Evolutionary conservation across 768 basidiomycete genomes (phyloP), one percentile per base, ranked within the genome.

Genomic region (Rhizopogon salebrosus): DNA sequence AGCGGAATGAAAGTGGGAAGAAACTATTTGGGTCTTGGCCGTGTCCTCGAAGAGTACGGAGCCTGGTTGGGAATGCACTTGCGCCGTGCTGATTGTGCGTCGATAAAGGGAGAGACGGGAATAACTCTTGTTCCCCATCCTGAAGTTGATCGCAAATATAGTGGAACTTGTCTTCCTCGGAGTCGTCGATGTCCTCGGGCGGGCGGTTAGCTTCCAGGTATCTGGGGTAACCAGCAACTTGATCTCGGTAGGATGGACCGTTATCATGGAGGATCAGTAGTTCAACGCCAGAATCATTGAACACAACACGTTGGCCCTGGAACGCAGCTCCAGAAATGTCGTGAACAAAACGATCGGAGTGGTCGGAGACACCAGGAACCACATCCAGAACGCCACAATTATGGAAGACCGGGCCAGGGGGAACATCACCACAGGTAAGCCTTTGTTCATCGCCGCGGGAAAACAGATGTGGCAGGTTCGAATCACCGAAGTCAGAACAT

Each of bases 271-370:
- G 6, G 24, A 23, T n/a, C 22, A 46, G 46, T 27, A 63, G 48
- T 6, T 55, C 58, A 35, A 67, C 54, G 10, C 64, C 65, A 13
- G 66, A 68, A 58, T 67, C 54, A 23, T 53, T 6, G 20, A 57
- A 52, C 20, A 53, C 62, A 41, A 57, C 49, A 36, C 55, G 54
- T 1, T 58, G 57, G 42, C 56, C 58, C 23, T 60, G 52, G 13
- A 67, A 53, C 11, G 22, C 26, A 50, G 38, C 31, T 5, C 38
- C 22, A 8, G 27, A 45, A 31, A 45, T 4, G 3, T 1, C 14
- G 9, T 22, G 8, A 34, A 22, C 8, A 14, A 29, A 8, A 46
- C 22, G 18, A 29, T 45, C 29, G 7, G 18, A 45, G 43, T 29
- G 29, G 43, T 45, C 20, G 43, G 13, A 7, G 22, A 27, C 11